Evolutionary conservation across 202 grass and related monocot species (phyloP), one percentile per base, ranked within the genome.

Genomic region (Saccharum hybrid): DNA sequence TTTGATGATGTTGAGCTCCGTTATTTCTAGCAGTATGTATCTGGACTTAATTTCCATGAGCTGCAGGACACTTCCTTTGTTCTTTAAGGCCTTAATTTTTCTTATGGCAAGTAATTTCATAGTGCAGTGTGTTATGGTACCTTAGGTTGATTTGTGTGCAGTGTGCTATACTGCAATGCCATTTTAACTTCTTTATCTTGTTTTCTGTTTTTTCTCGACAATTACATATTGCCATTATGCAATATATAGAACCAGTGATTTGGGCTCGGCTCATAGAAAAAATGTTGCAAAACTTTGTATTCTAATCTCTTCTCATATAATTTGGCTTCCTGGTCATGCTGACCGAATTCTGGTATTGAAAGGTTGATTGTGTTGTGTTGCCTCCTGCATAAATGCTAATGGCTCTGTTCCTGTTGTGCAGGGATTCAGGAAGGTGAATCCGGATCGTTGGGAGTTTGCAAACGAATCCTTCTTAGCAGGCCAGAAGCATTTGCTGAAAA

Each of bases 341-440:
- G 62, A 14, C 39, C 22, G 6, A 41, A 41, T 60, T 34, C 13
- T 81, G 48, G 22, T 41, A 72, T 0, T 2, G 6, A 34, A 19
- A 72, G 23, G 8, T 40, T 79, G 30, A 79, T 18, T 71, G 54
- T 75, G 36, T 60, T 13, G 2, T 0, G 15, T 15, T 46, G 2
- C n/a, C 2, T 18, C 56, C 0, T 60, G 56, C 56, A 60, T 60
- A 45, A 71, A 73, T 60, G 21, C 34, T 82, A 62, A 23, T 59
- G 9, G 63, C 13, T 51, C 6, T 72, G 9, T 26, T 63, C 12
- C 61, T 72, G 14, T 22, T 78, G 49, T 75, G 31, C 46, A 90
- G 91, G 91, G 88, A 30, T 94, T 90, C 62, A 81, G 86, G 66
- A 90, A 90, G 76, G 88, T 84, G 54, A 90, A 84, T 64, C 83